phyloP scores from a whole-genome alignment of 1,284 basidiomycete species.

The Irpex rosettiformis region DNA sequence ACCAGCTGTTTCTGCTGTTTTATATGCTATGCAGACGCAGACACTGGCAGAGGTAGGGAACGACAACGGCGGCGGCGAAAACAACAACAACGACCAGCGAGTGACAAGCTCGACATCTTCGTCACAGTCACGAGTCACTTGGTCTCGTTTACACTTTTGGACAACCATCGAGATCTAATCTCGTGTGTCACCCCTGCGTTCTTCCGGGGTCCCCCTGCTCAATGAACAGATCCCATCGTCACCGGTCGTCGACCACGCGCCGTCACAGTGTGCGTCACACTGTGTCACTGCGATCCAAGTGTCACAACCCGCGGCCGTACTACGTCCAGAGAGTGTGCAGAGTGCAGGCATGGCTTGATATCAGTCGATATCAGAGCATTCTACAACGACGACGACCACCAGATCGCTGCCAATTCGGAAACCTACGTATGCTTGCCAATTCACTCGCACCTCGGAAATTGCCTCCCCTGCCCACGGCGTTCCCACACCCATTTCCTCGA shows the following conservation, averaged over 20 bases:
- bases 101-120: no score
- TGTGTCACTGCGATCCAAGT: no score
- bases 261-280: no score
- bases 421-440: not conserved
- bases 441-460: not conserved
- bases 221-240: not conserved
- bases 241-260: not conserved
- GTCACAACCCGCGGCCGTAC: no score
- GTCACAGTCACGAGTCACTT: not conserved
- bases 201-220: not conserved
- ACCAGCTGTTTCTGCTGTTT: slow-evolving; percentile 1
- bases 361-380: not conserved
- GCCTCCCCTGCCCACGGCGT: not conserved
- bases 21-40: not conserved
- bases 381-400: not conserved
- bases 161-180: not conserved
- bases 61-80: not conserved
- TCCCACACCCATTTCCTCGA: not conserved
- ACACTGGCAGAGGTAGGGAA: not conserved
- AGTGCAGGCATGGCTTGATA: no score
- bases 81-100: no score
- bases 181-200: not conserved
- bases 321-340: no score
- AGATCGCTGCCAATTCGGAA: not conserved
- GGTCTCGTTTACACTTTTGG: not conserved